Percentiles rank a stretch among this genome's conserved stretches.
phyloP scores from a whole-genome alignment of 192 early-diverging fungal genomes.

The Phlyctochytrium bullatum region DNA sequence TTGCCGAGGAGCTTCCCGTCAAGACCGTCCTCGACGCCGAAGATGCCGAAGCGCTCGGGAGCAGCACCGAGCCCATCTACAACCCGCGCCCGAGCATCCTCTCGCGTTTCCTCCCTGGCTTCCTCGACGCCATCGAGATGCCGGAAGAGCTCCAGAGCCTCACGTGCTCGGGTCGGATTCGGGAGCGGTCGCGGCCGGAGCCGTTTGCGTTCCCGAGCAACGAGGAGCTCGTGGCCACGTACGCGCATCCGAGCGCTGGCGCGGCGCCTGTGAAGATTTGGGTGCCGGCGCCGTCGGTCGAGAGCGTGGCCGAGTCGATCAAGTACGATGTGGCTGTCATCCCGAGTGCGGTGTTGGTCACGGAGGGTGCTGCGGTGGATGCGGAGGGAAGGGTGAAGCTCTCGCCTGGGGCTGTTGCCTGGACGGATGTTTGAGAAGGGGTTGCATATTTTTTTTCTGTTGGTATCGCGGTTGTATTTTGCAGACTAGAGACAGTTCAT shows the following conservation, averaged over 20 bases:
- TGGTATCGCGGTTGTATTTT: no score
- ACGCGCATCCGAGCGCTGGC: background rate
- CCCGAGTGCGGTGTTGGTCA: background rate
- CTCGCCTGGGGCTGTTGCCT: background rate
- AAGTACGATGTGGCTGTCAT: background rate
- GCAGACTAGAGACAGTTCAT: no score
- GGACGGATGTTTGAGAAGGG: background rate
- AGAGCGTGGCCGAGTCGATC: background rate
- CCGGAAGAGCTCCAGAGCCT: background rate
- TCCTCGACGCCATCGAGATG: background rate
- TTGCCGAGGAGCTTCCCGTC: slow-evolving; percentile 39
- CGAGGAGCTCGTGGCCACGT: background rate
- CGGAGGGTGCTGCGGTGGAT: background rate
- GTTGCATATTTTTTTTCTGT: background rate
- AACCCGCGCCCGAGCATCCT: background rate
- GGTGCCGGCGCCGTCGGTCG: background rate
- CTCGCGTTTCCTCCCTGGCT: background rate
- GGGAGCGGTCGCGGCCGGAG: background rate
- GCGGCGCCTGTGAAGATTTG: background rate
- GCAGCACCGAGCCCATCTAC: background rate
- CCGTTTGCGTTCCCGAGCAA: background rate
- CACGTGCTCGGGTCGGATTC: no score
- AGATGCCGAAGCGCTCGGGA: slow-evolving; percentile 5
- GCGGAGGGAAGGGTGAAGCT: background rate
- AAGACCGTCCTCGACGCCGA: slow-evolving; percentile 32